These are phyloP conservation scores for Leishmania martiniquensis DNA, from an alignment of 208 protist genomes.

Conservation along the genomic window DNA sequence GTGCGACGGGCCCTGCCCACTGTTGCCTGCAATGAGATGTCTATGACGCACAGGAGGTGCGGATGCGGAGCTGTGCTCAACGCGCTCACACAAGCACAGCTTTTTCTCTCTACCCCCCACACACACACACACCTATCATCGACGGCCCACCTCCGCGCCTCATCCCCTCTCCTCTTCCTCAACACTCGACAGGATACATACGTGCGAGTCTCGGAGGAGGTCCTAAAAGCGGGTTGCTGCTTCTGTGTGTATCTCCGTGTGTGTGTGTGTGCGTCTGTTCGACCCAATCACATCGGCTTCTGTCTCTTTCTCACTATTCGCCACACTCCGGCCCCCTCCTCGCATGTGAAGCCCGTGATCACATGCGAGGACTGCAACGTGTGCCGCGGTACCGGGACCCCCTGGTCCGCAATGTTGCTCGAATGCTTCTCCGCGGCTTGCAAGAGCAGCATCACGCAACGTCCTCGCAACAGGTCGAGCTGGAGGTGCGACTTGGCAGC, in stretches of 20 bases:
- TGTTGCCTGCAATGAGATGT: background rate
- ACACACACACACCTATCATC: too few relatives aligned
- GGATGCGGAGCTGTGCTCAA: background rate
- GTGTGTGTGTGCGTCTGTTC: background rate
- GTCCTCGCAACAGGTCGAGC: slow-evolving; percentile 39
- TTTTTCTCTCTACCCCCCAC: background rate
- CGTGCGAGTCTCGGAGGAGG: background rate
- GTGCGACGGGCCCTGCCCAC: background rate
- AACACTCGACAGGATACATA: slow-evolving; percentile 1
- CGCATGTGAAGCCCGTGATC: background rate
- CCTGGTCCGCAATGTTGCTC: slow-evolving; percentile 34
- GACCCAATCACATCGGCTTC: background rate
- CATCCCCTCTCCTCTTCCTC: background rate
- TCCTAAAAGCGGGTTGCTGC: background rate
- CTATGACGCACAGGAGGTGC: background rate
- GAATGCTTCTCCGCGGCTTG: slow-evolving; percentile 44
- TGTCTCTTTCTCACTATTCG: background rate
- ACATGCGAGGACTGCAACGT: slow-evolving; percentile 7
- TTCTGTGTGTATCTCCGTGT: background rate
- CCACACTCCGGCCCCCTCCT: background rate
- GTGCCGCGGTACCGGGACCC: slow-evolving; percentile 57
- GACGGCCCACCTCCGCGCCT: background rate
- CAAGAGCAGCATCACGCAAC: slow-evolving; percentile 38
- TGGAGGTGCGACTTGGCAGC: slow-evolving; percentile 64
- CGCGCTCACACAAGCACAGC: background rate